A percentile compares a stretch with the other conserved stretches of the same genome.
phyloP scores from a whole-genome alignment of 352 stramenopile genomes.

The Globisporangium perplexum region DNA sequence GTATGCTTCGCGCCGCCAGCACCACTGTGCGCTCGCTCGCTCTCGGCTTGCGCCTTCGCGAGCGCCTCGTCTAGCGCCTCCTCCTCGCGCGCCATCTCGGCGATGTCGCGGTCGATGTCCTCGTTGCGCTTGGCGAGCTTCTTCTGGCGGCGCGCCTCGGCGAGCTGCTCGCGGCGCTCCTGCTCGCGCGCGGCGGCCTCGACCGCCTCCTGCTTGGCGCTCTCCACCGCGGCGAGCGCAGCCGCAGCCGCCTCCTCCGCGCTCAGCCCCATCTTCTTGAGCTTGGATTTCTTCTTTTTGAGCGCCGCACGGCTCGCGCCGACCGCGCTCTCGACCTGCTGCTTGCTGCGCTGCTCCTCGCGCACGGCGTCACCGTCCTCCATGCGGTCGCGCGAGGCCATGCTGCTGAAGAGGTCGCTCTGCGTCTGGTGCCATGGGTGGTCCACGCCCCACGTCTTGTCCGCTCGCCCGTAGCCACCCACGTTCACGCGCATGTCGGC shows the following conservation, averaged over 20 bases:
- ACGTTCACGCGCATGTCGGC: constrained; percentile 74
- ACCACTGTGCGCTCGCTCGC: constrained; percentile 3
- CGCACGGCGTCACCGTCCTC: constrained; percentile 47
- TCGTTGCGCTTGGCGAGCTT: constrained; percentile 16
- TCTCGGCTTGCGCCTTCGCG: constrained; percentile 12
- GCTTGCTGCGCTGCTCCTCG: constrained; percentile 31
- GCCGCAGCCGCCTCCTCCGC: constrained; percentile 20
- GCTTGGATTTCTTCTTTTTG: constrained; percentile 73
- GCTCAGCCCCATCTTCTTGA: constrained; percentile 52
- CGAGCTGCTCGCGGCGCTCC: constrained; percentile 13
- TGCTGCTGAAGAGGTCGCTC: constrained; percentile 31
- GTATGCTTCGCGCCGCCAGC: too few relatives aligned
- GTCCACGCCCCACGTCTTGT: constrained; percentile 76
- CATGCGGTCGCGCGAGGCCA: constrained; percentile 57
- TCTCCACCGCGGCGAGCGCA: constrained; percentile 23
- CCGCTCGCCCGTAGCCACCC: constrained; percentile 66
- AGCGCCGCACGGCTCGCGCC: constrained; percentile 66
- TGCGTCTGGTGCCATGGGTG: constrained; percentile 70
- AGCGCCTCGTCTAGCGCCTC: constrained; percentile 9
- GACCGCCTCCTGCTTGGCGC: constrained; percentile 20
- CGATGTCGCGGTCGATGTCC: constrained; percentile 12
- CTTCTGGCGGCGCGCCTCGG: constrained; percentile 19
- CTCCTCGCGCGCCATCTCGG: constrained; percentile 15
- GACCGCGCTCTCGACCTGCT: constrained; percentile 12
- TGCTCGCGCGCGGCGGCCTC: constrained; percentile 12